Evolutionary conservation across 768 basidiomycete species (phyloP).

Genomic region (Phylloporus sp.): DNA sequence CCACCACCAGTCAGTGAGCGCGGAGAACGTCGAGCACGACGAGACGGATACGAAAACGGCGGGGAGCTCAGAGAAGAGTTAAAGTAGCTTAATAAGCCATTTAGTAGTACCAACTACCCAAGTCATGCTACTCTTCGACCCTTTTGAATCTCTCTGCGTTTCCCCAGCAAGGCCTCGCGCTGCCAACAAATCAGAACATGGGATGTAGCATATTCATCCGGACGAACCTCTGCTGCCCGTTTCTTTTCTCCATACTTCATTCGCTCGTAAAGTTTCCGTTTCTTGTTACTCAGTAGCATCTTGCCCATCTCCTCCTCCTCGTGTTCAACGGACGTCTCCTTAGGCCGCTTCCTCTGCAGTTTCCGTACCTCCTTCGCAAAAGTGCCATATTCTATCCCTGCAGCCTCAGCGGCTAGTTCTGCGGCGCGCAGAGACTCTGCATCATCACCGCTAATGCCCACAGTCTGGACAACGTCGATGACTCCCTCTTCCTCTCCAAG

Average conservation of each 20-base stretch:
- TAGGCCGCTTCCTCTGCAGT: slow-evolving; percentile 41
- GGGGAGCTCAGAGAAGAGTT: slow-evolving; percentile 2
- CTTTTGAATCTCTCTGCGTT: slow-evolving; percentile 47
- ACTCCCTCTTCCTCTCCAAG: slow-evolving; percentile 26
- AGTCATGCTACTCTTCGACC: slow-evolving; percentile 32
- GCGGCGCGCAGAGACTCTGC: slow-evolving; percentile 73
- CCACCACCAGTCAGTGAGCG: neutral
- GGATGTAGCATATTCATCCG: neutral
- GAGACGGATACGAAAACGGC: slow-evolving; percentile 6
- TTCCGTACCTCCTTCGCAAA: slow-evolving; percentile 78
- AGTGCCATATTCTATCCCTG: slow-evolving; percentile 72
- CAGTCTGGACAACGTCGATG: slow-evolving; percentile 25
- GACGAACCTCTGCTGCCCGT: slow-evolving; percentile 72
- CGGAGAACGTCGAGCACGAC: slow-evolving; percentile 1
- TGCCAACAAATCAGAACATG: slow-evolving; percentile 29
- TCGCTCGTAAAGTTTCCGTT: slow-evolving; percentile 89
- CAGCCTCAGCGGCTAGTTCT: slow-evolving; percentile 89
- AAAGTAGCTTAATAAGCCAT: slow-evolving; percentile 10
- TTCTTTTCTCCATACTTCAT: slow-evolving; percentile 85
- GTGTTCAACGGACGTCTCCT: slow-evolving; percentile 35
- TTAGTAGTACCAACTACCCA: neutral
- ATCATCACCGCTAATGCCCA: slow-evolving; percentile 44
- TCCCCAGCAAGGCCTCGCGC: slow-evolving; percentile 60
- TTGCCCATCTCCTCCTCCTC: slow-evolving; percentile 86
- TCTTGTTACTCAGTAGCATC: slow-evolving; percentile 97